These are phyloP conservation scores for Saccharomycopsis synnaedendra DNA, from an alignment of 805 yeast genomes.

Conservation along the genomic window DNA sequence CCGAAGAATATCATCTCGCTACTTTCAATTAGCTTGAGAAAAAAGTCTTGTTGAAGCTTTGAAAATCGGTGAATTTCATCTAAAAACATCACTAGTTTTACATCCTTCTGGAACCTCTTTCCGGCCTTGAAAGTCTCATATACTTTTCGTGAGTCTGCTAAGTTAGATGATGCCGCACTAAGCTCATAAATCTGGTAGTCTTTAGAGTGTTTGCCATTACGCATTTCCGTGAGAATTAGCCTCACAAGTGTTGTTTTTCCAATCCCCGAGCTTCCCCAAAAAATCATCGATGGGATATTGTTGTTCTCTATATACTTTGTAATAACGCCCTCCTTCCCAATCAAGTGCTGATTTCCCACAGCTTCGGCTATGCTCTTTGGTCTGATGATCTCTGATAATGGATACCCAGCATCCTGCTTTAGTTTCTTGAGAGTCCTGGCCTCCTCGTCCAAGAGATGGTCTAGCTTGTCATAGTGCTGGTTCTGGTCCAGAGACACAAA, in stretches of 20 bases:
- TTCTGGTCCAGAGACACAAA: conserved; percentile 2
- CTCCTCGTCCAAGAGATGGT: conserved; percentile 10
- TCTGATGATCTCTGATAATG: conserved; percentile 72
- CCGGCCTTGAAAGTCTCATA: conserved; percentile 29
- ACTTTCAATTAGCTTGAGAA: conserved; percentile 72
- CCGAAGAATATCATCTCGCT: conserved; percentile 81
- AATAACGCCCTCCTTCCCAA: conserved; percentile 55
- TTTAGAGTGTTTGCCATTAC: conserved; percentile 14
- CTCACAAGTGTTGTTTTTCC: conserved; percentile 80
- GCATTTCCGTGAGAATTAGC: conserved; percentile 24
- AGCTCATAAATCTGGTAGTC: conserved; percentile 55
- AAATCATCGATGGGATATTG: conserved; percentile 69
- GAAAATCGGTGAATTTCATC: conserved; percentile 91
- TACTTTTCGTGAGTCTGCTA: conserved; percentile 52
- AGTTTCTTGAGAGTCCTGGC: conserved; percentile 11
- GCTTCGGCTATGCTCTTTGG: conserved; percentile 60
- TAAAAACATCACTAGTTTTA: conserved; percentile 60
- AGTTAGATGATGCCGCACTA: conserved; percentile 71
- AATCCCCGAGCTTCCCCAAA: conserved; percentile 96
- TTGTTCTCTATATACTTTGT: conserved; percentile 49
- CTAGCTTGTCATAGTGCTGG: conserved; percentile 12
- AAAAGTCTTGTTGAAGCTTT: conserved; percentile 78
- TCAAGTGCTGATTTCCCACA: conserved; percentile 75
- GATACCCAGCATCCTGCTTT: conserved; percentile 10
- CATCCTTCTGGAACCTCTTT: conserved; percentile 26